Evolutionary conservation across 2,329 filamentous ascomycete species (phyloP), one percentile per base, ranked within the genome.

Genomic region (Paramyrothecium sp.): DNA sequence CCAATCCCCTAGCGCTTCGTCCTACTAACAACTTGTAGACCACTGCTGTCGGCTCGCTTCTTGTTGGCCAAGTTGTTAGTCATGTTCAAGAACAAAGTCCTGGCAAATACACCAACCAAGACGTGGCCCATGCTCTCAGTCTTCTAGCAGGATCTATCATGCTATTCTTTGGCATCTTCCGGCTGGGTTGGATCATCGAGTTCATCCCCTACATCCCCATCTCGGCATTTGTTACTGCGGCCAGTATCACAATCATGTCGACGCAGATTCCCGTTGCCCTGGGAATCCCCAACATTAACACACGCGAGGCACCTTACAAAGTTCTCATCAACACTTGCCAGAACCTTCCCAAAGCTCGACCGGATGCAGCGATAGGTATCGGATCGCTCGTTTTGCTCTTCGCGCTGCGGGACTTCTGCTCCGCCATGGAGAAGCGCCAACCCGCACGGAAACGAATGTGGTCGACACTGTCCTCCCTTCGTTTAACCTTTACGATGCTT

Each of bases 321-420:
- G 76, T 81, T 53, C 69, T 81, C 56, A 75, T 78, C 62, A 69
- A 78, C 59, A 75, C 75, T 16, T 63, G 79, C 53, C 72, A 75
- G 61, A 66, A 65, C 11, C 63, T 81, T 5, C 68, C 71, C 0
- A 65, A 70, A 1, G 75, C 84, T 0, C 78, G 77, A 34, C 67
- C 91, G 3, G 88, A 93, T 70, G 89, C 90, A 19, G 88, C 89
- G 3, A 85, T 93, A 69, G 90, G 90, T 10, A 71, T 93, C 5
- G 86, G 84, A 1, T 86, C 88, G 1, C 76, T 92, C 47, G 74
- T 82, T 7, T 76, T 90, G 67, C 80, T 93, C 2, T 91, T 90
- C 65, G 67, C 82, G 21, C 85, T 90, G 63, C 81, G 89, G 3
- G 81, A 71, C 51, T 75, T 75, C 50, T 91, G 89, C 74, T 81